These are phyloP conservation scores for Candida ficus DNA, from an alignment of 805 yeast species.

Conservation along the genomic window DNA sequence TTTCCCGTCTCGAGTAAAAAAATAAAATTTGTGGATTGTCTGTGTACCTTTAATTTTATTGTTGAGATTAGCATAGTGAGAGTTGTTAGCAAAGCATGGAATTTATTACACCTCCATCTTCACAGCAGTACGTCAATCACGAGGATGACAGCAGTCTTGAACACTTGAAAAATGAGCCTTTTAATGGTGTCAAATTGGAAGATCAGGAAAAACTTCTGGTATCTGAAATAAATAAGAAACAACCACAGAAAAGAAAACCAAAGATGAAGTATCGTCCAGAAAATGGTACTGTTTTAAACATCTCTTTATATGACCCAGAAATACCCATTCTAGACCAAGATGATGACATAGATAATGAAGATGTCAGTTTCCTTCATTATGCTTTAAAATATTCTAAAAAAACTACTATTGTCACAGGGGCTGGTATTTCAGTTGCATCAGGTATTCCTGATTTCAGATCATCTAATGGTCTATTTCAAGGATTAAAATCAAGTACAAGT, in stretches of 20 bases:
- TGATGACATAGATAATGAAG: conserved; percentile 29
- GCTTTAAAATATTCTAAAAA: conserved; percentile 51
- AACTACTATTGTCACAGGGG: conserved; percentile 72
- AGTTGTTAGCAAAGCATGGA: conserved; percentile 10
- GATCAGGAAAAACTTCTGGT: too few species aligned
- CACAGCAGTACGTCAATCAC: conserved; percentile 13
- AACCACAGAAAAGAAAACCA: conserved; percentile 34
- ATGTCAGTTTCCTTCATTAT: conserved; percentile 45
- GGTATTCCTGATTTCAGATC: conserved; percentile 93
- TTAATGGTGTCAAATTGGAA: not conserved
- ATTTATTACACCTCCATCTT: conserved; percentile 24
- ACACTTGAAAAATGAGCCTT: not conserved
- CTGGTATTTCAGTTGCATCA: conserved; percentile 85
- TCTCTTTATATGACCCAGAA: conserved; percentile 23
- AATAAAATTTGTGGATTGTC: too few species aligned
- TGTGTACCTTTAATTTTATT: too few species aligned
- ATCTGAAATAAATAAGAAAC: not conserved
- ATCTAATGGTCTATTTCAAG: conserved; percentile 67
- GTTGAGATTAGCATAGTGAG: too few species aligned
- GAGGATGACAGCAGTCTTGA: not conserved
- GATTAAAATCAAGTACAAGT: conserved; percentile 36
- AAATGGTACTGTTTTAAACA: conserved; percentile 39
- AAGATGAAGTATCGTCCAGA: conserved; percentile 41
- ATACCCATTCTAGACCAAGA: conserved; percentile 29
- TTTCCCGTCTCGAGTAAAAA: not conserved